Conservation (phyloP, 805 yeast genomes). For the Vanderwaltozyma polyspora region DNA sequence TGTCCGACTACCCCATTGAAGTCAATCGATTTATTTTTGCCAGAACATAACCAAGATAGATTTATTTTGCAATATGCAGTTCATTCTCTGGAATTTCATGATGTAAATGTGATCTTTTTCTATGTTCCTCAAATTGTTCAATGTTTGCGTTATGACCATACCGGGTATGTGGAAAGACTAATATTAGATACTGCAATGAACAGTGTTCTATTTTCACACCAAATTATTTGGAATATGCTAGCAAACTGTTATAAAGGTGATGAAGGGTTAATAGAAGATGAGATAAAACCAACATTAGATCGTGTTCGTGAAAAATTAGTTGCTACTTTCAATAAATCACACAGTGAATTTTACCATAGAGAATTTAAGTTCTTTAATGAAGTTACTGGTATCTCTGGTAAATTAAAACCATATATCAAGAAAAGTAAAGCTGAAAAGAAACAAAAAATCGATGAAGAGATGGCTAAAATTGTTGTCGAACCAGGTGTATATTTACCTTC, state of each 20-base stretch:
- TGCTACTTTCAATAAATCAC: conserved; percentile 45
- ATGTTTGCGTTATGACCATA: conserved; percentile 65
- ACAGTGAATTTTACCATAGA: conserved; percentile 56
- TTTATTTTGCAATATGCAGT: conserved; percentile 74
- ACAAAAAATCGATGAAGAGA: conserved; percentile 90
- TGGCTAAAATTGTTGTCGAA: conserved; percentile 61
- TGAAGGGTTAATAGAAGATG: conserved; percentile 69
- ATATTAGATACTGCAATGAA: conserved; percentile 87
- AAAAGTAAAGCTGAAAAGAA: conserved; percentile 94
- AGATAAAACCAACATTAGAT: conserved; percentile 74
- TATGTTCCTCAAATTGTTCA: conserved; percentile 98
- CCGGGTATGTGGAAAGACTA: conserved; percentile 80
- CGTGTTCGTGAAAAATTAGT: conserved; percentile 57
- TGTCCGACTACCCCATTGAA: conserved; percentile 69
- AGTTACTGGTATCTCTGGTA: conserved; percentile 89
- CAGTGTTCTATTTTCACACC: conserved; percentile 89
- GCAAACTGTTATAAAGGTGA: conserved; percentile 91
- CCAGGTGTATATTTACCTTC: conserved; percentile 89
- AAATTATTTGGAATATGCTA: conserved; percentile 93
- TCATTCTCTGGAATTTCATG: conserved; percentile 80
- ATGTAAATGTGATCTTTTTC: conserved; percentile 80
- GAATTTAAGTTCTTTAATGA: conserved; percentile 86
- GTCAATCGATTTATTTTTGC: conserved; percentile 72
- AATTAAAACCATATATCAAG: conserved; percentile 86
- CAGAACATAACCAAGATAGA: conserved; percentile 57